A percentile compares a stretch with the other conserved stretches of the same genome.
These are phyloP conservation scores for Cryphonectria naterciae DNA, from an alignment of 2,329 filamentous ascomycete genomes.

Conservation along the genomic window DNA sequence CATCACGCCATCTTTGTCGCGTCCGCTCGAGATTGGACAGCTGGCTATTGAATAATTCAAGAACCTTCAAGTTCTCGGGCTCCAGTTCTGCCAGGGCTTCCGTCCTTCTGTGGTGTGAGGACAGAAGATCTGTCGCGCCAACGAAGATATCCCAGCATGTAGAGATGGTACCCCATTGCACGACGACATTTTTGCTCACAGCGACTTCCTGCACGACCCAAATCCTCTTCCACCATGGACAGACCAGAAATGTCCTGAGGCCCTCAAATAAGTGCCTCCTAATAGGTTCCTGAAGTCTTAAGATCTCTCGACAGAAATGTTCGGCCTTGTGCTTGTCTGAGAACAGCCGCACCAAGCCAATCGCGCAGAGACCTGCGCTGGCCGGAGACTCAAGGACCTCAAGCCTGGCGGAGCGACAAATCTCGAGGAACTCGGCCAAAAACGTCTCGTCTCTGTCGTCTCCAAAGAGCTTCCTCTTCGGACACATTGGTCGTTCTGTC, in stretches of 20 bases:
- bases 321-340: background rate
- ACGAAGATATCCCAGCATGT: slow-evolving; percentile 5
- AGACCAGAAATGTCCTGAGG: slow-evolving; percentile 1
- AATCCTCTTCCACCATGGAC: slow-evolving; percentile 22
- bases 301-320: background rate
- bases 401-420: background rate
- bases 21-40: background rate
- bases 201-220: slow-evolving; percentile 21
- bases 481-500: background rate
- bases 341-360: slow-evolving; percentile 11
- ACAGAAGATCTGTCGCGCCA: background rate
- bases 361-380: background rate
- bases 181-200: background rate
- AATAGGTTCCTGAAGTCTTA: background rate
- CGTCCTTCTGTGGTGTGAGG: background rate
- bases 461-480: background rate
- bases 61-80: slow-evolving; percentile 18
- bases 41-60: background rate
- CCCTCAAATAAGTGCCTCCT: slow-evolving; percentile 17
- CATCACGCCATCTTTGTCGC: slow-evolving; percentile 7
- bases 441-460: background rate
- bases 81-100: background rate
- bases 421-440: background rate
- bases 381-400: background rate
- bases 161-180: slow-evolving; percentile 12